These are phyloP conservation scores for Puccinia coronata DNA, from an alignment of 1,284 basidiomycete genomes.

Conservation along the genomic window DNA sequence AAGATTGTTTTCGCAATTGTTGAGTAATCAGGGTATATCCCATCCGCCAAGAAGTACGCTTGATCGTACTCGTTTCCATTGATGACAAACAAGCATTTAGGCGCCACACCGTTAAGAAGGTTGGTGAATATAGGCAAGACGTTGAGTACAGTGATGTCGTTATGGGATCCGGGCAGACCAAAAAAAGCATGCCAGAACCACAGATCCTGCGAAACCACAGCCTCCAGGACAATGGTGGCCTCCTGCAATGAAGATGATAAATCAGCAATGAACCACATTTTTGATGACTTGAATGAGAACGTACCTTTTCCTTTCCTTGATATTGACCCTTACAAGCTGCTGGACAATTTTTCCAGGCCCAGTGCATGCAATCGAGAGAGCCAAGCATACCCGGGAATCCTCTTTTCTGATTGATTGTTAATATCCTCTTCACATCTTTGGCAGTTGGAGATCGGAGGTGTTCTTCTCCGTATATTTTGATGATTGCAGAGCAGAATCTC, in stretches of 20 bases:
- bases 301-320: constrained; percentile 13
- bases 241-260: not conserved
- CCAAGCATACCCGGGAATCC: constrained; percentile 13
- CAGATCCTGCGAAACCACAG: not conserved
- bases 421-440: not conserved
- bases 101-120: not conserved
- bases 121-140: not conserved
- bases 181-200: constrained; percentile 7
- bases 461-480: not conserved
- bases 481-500: not conserved
- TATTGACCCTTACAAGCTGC: not conserved
- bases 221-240: not conserved
- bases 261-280: not conserved
- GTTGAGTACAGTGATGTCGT: not conserved
- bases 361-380: constrained; percentile 19
- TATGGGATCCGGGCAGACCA: not conserved
- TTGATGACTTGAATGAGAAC: not conserved
- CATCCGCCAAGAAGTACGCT: not conserved
- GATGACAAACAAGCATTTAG: not conserved
- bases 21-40: not conserved
- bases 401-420: not conserved
- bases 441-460: not conserved
- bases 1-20: not conserved
- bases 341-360: constrained; percentile 23
- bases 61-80: constrained; percentile 8